Percentiles rank a stretch among this genome's conserved stretches.
These are phyloP conservation scores for Neoboletus brunneissimus DNA, from an alignment of 768 basidiomycete species.

Conservation along the genomic window DNA sequence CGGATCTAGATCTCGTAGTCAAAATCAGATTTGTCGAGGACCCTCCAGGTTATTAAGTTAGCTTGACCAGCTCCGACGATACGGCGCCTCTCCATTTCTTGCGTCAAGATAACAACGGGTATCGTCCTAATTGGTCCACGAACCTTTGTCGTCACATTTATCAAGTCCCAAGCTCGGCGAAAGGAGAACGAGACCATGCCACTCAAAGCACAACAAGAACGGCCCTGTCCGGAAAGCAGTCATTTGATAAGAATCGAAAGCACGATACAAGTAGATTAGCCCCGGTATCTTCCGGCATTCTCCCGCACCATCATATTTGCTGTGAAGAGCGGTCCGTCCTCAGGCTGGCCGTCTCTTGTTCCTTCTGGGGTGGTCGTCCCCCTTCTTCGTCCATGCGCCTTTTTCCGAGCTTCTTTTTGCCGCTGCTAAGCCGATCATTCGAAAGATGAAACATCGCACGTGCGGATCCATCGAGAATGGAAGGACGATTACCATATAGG, in stretches of 20 bases:
- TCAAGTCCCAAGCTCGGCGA: not conserved
- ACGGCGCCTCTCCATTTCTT: conserved; percentile 1
- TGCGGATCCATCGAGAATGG: conserved; percentile 25
- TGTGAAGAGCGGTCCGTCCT: conserved; percentile 1
- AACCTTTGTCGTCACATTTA: conserved; percentile 14
- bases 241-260: not conserved
- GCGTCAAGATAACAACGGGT: conserved; percentile 1
- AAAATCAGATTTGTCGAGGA: conserved; percentile 28
- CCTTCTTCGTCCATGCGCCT: conserved; percentile 14
- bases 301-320: conserved; percentile 12
- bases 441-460: conserved; percentile 20
- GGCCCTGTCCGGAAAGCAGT: conserved; percentile 1
- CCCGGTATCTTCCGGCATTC: conserved; percentile 23
- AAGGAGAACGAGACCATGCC: conserved; percentile 3
- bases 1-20: conserved; percentile 19
- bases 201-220: not conserved
- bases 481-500: conserved; percentile 20
- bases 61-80: conserved; percentile 2
- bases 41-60: conserved; percentile 1
- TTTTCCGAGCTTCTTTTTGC: conserved; percentile 20
- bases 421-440: conserved; percentile 26
- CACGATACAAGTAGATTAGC: not conserved
- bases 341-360: conserved; percentile 7
- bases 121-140: conserved; percentile 14
- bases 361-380: conserved; percentile 10